Conservation (phyloP, 2,329 filamentous ascomycete genomes). For the Ambrosiella xylebori region DNA sequence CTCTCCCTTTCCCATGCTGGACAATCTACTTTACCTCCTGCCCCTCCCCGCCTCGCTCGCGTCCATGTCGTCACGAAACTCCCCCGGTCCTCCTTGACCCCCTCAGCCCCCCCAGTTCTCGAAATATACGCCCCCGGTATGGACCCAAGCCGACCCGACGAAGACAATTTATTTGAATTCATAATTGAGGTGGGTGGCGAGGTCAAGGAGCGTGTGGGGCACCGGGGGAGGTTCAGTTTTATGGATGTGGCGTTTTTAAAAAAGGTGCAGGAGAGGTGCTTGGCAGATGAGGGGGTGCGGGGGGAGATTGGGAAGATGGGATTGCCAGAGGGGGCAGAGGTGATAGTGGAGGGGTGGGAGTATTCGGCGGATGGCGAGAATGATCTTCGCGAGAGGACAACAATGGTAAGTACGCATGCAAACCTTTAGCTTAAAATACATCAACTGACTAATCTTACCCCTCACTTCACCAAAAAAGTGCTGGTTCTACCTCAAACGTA, state of each 20-base stretch:
- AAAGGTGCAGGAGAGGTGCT: conserved; percentile 29
- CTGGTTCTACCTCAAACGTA: conserved; percentile 23
- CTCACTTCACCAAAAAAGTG: conserved; percentile 16
- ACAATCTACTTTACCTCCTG: background rate
- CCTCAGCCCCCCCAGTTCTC: background rate
- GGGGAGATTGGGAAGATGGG: conserved; percentile 25
- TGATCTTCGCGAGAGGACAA: conserved; percentile 29
- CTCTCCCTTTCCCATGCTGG: conserved; percentile 18
- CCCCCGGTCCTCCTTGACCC: background rate
- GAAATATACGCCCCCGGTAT: background rate
- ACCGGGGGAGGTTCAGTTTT: conserved; percentile 28
- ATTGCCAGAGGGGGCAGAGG: conserved; percentile 26
- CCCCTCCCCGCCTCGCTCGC: conserved; percentile 22
- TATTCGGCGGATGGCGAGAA: conserved; percentile 37
- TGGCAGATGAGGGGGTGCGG: conserved; percentile 26
- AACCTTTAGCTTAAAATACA: background rate
- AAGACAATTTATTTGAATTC: conserved; percentile 20
- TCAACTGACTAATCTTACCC: background rate
- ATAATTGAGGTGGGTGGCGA: conserved; percentile 19
- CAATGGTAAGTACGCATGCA: conserved; percentile 25
- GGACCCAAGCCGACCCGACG: background rate
- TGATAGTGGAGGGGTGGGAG: conserved; percentile 37
- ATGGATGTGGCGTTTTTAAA: conserved; percentile 32
- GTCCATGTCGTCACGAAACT: conserved; percentile 22
- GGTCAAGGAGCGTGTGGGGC: conserved; percentile 18